Percentiles rank a stretch among this genome's conserved stretches.
These are phyloP conservation scores for Entomortierella lignicola DNA, from an alignment of 192 early-diverging fungal species.

Conservation along the genomic window DNA sequence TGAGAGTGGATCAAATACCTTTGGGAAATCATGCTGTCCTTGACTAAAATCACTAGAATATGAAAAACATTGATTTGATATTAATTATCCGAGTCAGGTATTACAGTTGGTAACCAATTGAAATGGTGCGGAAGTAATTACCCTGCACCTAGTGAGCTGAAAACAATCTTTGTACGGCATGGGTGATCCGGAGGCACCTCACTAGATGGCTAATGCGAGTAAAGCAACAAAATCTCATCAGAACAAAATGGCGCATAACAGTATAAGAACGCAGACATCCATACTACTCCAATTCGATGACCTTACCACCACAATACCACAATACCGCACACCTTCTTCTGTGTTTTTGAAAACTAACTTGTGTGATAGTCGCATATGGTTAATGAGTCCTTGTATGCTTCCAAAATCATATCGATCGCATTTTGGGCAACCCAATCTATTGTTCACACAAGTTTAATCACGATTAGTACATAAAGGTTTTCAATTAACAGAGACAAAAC, in stretches of 20 bases:
- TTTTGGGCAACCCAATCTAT: constrained; percentile 78
- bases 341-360: constrained; percentile 78
- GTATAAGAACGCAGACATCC: background rate
- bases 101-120: background rate
- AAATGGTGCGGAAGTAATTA: background rate
- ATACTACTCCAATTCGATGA: background rate
- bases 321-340: constrained; percentile 77
- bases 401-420: constrained; percentile 83
- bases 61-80: constrained; percentile 6
- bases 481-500: too few relatives aligned
- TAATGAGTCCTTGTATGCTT: constrained; percentile 88
- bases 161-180: constrained; percentile 42
- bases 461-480: too few relatives aligned
- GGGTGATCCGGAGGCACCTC: constrained; percentile 46
- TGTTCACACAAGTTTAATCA: background rate
- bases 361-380: constrained; percentile 84
- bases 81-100: background rate
- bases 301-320: constrained; percentile 74
- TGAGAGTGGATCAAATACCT: background rate
- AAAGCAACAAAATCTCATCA: background rate
- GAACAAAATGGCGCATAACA: background rate
- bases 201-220: constrained; percentile 17
- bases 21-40: constrained; percentile 19
- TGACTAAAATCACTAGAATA: constrained; percentile 28
- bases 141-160: constrained; percentile 36